Percentiles rank a stretch among this genome's conserved stretches.
Evolutionary conservation across 2,329 filamentous ascomycete genomes (phyloP).

Genomic region (Exophiala spinifera): DNA sequence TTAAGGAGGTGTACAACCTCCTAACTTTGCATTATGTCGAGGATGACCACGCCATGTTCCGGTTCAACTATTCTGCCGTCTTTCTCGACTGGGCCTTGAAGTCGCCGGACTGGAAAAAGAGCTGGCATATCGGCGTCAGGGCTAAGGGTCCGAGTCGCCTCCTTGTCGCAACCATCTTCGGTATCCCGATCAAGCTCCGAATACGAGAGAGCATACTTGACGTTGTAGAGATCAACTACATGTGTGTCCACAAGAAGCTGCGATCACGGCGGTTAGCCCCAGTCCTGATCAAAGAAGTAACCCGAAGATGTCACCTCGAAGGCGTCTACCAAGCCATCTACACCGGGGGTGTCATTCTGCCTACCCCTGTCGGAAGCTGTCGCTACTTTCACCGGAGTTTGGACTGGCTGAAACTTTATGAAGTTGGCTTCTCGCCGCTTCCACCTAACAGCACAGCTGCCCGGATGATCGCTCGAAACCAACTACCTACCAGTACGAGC

Average conservation of each 20-base stretch:
- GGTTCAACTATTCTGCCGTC: constrained; percentile 88
- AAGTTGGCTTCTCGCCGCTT: constrained; percentile 88
- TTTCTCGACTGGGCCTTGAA: constrained; percentile 95
- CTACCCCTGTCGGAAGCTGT: constrained; percentile 87
- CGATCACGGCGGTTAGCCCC: constrained; percentile 88
- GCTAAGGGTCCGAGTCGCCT: constrained; percentile 72
- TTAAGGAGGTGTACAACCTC: constrained; percentile 88
- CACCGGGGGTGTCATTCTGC: constrained; percentile 86
- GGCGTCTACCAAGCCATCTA: constrained; percentile 94
- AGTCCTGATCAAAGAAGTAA: constrained; percentile 96
- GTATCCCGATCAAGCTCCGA: constrained; percentile 78
- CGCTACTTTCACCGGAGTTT: constrained; percentile 92
- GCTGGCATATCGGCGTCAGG: constrained; percentile 94
- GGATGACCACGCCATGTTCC: constrained; percentile 94
- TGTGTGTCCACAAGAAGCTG: constrained; percentile 97
- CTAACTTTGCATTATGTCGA: constrained; percentile 95
- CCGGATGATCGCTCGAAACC: constrained; percentile 82
- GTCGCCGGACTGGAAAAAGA: constrained; percentile 86
- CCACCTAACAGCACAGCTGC: constrained; percentile 78
- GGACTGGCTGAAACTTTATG: constrained; percentile 94
- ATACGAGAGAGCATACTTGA: constrained; percentile 73
- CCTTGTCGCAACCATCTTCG: constrained; percentile 93
- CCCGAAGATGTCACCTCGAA: constrained; percentile 80
- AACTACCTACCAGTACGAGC: constrained; percentile 69
- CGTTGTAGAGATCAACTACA: constrained; percentile 94